Evolutionary conservation across 768 basidiomycete genomes (phyloP), one percentile per base, ranked within the genome.

Genomic region (Mycena vitilis): DNA sequence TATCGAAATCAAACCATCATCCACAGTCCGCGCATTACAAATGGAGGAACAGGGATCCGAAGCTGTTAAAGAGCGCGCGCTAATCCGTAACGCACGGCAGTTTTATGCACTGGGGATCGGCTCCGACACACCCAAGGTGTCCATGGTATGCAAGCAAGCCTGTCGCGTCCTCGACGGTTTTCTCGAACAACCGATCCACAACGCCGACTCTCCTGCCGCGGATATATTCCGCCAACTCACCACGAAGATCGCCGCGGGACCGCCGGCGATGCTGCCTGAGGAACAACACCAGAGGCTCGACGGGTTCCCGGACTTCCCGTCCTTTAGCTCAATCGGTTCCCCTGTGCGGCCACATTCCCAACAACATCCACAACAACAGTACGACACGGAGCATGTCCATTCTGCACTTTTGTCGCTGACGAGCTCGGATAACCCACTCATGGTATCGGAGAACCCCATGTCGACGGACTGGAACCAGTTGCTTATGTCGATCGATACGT

Each of bases 11-110:
- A 15, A 49, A 48, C 47, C 30, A 38, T 45, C 2, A 7, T 11
- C 6, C 9, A 5, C n/a, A 63, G 62, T 63, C 36, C 62, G 54
- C 36, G 62, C 62, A 40, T 40, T 63, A 36, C 62, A 63, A 45
- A 56, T 56, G n/a, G 62, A 56, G n/a, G 53, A 56, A 34, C 62
- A 63, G 54, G 62, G 62, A 22, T 55, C 62, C 8, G 62, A 63
- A 0, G 53, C 62, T 10, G 3, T 25, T 36, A 56, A 56, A n/a
- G 62, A 63, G 54, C 62, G 62, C 45, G n/a, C 54, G 1, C 40
- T 63, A 20, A 63, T 63, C 54, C 54, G 62, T 44, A 45, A 63
- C 62, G 62, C 56, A 36, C 53, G 62, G 23, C 42, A 56, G 3
- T 63, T 63, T n/a, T 63, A 63, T 52, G 44, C 47, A 3, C 54